Base-by-base conservation (phyloP, 257 asterid species). In the Jacaranda mimosifolia region DNA sequence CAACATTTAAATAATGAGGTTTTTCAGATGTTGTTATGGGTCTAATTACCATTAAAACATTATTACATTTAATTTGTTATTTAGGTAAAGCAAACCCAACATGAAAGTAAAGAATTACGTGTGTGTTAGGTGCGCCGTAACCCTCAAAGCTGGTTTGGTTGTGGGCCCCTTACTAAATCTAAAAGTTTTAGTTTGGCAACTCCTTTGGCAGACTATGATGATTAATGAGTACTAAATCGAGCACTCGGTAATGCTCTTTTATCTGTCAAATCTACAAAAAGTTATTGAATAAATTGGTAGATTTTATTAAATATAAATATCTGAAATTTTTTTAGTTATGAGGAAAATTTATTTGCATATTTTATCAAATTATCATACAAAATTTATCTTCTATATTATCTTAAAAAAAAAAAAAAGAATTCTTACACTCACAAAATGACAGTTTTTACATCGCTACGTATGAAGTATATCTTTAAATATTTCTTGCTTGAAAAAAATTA, bases 51-150 rank as follows among this genome's bases (percentile, higher is more conserved):
- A 39, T 3, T 64, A 64, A 35, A 64, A 15, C 36, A n/a, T 40
- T 64, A n/a, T 64, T 64, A 39, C 7, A 13, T 63, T 58, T 58
- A 19, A 18, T 58, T 58, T 6, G 8, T 18, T 56, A n/a, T 56
- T 56, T 56, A 17, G 0, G 62, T n/a, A 1, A 6, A 56, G 18
- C 1, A 59, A 59, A 59, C 40, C 65, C 17, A 4, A 19, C 40
- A 59, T 4, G 43, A 10, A 9, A 59, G 63, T 6, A 56, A 59
- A 21, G 43, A 35, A 60, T 60, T 60, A 60, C 9, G 67, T 32
- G 67, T 60, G 67, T 4, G 42, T 60, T 60, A 60, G 67, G 67
- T 32, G 67, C 67, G 32, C 67, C 67, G 39, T 32, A 32, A 60
- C 67, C 32, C 18, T 60, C 43, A 60, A 58, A 26, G 13, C n/a